A percentile compares a stretch with the other conserved stretches of the same genome.
phyloP scores from a whole-genome alignment of 129 eudicot species.

The Dittrichia graveolens region DNA sequence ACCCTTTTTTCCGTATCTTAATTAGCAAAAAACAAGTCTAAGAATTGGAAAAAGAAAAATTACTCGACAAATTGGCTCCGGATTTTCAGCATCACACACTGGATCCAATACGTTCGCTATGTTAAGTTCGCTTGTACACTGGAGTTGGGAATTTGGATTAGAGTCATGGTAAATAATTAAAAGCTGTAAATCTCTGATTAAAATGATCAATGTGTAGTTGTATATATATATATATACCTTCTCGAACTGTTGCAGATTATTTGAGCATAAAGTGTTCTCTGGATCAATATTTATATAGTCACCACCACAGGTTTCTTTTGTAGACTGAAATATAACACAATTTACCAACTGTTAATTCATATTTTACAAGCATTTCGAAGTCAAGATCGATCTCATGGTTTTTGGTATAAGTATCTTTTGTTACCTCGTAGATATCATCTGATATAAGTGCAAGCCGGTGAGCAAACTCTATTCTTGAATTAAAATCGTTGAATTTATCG shows the following conservation, averaged over 20 bases:
- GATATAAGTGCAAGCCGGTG: conserved; percentile 37
- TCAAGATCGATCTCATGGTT: background rate
- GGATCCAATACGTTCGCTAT: conserved; percentile 4
- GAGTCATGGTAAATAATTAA: no score
- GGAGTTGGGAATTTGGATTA: background rate
- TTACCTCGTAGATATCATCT: conserved; percentile 23
- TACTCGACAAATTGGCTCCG: conserved; percentile 20
- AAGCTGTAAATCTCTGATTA: background rate
- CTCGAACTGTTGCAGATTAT: conserved; percentile 22
- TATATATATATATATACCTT: conserved; percentile 14
- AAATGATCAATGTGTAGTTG: background rate
- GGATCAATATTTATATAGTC: conserved; percentile 22
- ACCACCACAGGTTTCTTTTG: conserved; percentile 21
- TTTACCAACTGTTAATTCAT: background rate
- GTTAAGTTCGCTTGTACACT: conserved; percentile 23
- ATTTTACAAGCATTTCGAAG: background rate
- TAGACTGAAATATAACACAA: conserved; percentile 21
- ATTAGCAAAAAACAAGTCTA: background rate
- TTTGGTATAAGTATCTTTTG: background rate
- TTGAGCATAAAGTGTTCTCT: conserved; percentile 6
- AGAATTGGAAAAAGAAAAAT: background rate
- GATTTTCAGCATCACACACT: conserved; percentile 19
- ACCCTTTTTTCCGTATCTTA: no score
- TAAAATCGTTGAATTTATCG: conserved; percentile 18
- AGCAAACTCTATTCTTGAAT: conserved; percentile 35